These are phyloP conservation scores for Gossypium aridum DNA, from an alignment of 441 rosid genomes.

Conservation along the genomic window DNA sequence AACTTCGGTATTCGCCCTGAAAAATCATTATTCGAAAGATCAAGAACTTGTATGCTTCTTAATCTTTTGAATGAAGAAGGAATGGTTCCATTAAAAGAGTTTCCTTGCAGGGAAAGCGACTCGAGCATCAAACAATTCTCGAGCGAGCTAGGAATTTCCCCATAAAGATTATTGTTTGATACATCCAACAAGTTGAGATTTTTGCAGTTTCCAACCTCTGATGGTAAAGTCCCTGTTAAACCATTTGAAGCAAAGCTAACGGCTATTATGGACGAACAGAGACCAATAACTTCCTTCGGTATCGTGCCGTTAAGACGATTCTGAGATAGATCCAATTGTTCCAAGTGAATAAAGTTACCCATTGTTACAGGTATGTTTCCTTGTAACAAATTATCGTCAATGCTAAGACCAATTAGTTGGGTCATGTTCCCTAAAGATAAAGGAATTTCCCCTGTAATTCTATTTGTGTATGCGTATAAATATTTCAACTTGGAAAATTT, in stretches of 20 bases:
- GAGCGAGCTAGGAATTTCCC: neutral
- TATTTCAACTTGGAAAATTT: neutral
- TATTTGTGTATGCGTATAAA: neutral
- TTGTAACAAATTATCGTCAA: neutral
- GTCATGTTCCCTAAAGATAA: neutral
- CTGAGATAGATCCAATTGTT: neutral
- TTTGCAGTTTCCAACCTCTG: neutral
- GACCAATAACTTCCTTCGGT: neutral
- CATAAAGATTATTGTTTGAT: neutral
- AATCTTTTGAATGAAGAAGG: neutral
- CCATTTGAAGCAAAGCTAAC: neutral
- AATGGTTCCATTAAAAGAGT: slow-evolving; percentile 1
- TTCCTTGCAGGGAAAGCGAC: neutral
- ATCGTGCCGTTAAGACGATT: neutral
- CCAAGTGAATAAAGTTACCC: neutral
- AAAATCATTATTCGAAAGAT: slow-evolving; percentile 1
- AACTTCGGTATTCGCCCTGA: neutral
- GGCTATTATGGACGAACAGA: neutral
- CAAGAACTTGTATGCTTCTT: neutral
- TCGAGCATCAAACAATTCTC: neutral
- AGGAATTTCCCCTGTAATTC: neutral
- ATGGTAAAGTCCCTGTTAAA: neutral
- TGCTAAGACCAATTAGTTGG: neutral
- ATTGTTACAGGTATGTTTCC: neutral
- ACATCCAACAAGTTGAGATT: neutral